Conservation (phyloP, 805 yeast genomes). For the Starmerella cellae region DNA sequence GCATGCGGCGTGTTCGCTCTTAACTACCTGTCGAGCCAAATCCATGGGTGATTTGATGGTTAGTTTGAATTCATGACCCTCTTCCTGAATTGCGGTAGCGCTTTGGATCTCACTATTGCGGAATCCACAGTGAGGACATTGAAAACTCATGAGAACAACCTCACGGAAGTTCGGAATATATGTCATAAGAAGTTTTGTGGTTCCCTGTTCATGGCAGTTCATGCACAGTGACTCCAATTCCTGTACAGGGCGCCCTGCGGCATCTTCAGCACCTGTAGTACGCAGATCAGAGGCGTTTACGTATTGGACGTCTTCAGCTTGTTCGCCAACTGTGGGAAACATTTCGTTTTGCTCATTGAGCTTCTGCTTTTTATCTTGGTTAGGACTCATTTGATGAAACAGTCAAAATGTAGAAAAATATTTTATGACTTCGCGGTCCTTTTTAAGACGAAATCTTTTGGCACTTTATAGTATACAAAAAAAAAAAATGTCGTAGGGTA, state of each 20-base stretch:
- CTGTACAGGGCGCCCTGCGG: constrained; percentile 86
- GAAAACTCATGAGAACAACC: constrained; percentile 84
- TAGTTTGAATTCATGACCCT: constrained; percentile 63
- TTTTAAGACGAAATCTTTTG: too few species aligned
- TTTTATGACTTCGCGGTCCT: too few species aligned
- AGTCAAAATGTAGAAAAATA: too few species aligned
- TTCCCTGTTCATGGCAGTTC: constrained; percentile 83
- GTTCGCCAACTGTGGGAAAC: constrained; percentile 22
- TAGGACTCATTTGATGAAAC: too few species aligned
- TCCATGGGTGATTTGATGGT: constrained; percentile 58
- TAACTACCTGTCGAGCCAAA: constrained; percentile 80
- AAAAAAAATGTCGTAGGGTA: too few species aligned
- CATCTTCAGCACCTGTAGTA: constrained; percentile 66
- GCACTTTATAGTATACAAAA: too few species aligned
- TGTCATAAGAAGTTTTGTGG: constrained; percentile 71
- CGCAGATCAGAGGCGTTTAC: constrained; percentile 38
- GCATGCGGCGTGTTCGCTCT: constrained; percentile 73
- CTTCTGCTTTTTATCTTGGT: constrained; percentile 8
- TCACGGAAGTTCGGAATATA: constrained; percentile 85
- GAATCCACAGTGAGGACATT: constrained; percentile 88
- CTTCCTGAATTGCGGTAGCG: constrained; percentile 83
- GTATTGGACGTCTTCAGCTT: constrained; percentile 33
- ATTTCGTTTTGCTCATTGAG: constrained; percentile 9
- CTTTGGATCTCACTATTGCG: constrained; percentile 89
- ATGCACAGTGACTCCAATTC: constrained; percentile 91